Evolutionary conservation across 257 asterid genomes (phyloP), one percentile per base, ranked within the genome.

Genomic region (Forsythia suspensa): DNA sequence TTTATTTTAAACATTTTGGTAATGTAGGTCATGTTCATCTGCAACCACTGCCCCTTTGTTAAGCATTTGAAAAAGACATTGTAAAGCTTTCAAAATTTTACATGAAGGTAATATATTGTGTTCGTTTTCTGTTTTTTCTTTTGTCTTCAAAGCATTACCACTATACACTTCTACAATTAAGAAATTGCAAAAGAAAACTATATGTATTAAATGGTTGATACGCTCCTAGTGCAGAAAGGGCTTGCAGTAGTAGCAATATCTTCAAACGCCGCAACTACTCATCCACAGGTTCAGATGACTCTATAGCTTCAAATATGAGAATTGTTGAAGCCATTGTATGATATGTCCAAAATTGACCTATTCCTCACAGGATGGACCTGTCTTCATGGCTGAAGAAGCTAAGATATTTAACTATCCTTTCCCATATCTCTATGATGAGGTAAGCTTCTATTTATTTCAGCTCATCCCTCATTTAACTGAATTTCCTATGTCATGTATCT

Each of bases 371-470:
- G 98, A 93, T 79, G 99, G 99, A 78, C 99, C 99, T 40, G 91
- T 87, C 61, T 90, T 81, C 80, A 93, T 93, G 97, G 96, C 94
- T 0, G 94, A 93, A 84, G 99, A 93, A 2, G 97, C 99, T 68
- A 90, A 85, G 76, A 76, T 83, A 70, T 84, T 88, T 74, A 87
- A 90, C 24, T 93, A 95, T 84, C 96, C 93, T 61, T 93, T 91
- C 84, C 99, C 98, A 0, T 95, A 90, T 86, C 96, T 95, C 77
- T 91, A 86, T 67, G 98, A 95, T 78, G 96, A 93, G 95, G 98
- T 91, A 79, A 43, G 81, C 77, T 42, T 66, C 76, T 39, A 18
- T 40, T 42, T 74, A 4, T 36, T 13, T 67, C 39, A 41, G 44
- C 74, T 76, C 43, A 48, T 42, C 29, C 12, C 77, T 76, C 71